Conservation (phyloP, 139 green algal genomes). For the Closterium sp. region DNA sequence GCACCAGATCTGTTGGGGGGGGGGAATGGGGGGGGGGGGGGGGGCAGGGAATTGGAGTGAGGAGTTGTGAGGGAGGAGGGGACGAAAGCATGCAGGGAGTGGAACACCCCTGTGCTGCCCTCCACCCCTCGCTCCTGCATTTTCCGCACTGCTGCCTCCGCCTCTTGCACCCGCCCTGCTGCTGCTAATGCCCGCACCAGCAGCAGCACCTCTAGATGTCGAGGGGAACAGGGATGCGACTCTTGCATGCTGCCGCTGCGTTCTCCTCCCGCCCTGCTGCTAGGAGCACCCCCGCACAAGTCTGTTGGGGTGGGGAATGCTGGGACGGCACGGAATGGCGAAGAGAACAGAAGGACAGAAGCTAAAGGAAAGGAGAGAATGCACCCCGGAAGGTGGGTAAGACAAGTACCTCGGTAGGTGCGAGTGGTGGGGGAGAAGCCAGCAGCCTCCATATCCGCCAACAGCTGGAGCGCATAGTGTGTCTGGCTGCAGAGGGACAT, state of each 20-base stretch:
- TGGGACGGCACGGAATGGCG: too few species aligned
- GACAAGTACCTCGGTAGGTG: background rate
- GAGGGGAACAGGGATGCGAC: too few species aligned
- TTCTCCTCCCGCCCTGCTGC: conserved; percentile 5
- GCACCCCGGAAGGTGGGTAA: too few species aligned
- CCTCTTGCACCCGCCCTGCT: background rate
- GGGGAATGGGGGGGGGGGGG: background rate
- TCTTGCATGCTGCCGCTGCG: background rate
- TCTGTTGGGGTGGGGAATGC: too few species aligned
- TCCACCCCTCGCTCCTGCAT: conserved; percentile 18
- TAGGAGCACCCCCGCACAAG: too few species aligned
- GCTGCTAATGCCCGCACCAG: background rate
- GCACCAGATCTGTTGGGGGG: too few species aligned
- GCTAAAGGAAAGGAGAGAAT: too few species aligned
- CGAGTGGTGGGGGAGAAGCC: background rate
- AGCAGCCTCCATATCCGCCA: background rate
- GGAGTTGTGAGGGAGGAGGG: too few species aligned
- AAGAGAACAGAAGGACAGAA: too few species aligned
- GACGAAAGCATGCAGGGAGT: too few species aligned
- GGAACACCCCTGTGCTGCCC: background rate
- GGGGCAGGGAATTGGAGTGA: too few species aligned
- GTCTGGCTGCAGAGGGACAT: background rate
- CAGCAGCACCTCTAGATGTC: too few species aligned
- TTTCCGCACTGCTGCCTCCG: background rate
- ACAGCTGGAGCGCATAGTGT: background rate